phyloP scores from a whole-genome alignment of 2,329 filamentous ascomycete species.

The Exophiala oligosperma region DNA sequence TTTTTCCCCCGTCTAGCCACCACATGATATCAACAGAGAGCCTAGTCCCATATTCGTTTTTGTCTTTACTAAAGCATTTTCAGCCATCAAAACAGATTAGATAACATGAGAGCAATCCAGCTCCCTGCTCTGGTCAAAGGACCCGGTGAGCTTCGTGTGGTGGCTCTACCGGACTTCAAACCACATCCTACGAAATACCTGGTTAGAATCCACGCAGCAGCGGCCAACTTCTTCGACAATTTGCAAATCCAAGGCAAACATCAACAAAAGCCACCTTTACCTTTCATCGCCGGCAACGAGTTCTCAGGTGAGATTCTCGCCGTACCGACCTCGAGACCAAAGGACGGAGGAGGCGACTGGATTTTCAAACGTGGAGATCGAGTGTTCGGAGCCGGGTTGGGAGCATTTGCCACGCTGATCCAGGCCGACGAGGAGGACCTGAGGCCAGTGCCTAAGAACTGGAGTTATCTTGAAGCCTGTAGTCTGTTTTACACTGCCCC shows the following conservation, averaged over 20 bases:
- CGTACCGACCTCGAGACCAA: not conserved
- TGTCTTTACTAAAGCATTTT: too few relatives aligned
- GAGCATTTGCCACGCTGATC: constrained; percentile 6
- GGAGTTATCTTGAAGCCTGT: constrained; percentile 6
- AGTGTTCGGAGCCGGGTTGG: constrained; percentile 2
- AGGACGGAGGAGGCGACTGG: not conserved
- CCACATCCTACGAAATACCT: constrained; percentile 4
- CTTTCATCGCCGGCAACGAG: constrained; percentile 8
- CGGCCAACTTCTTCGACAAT: constrained; percentile 7
- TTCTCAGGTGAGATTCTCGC: constrained; percentile 7
- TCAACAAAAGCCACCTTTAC: constrained; percentile 4
- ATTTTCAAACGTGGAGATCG: constrained; percentile 1
- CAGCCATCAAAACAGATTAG: too few relatives aligned
- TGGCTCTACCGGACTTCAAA: not conserved
- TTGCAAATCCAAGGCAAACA: constrained; percentile 8
- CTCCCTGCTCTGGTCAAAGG: not conserved
- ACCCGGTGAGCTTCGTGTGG: not conserved
- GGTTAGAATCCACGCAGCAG: constrained; percentile 3
- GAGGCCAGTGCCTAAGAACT: constrained; percentile 4
- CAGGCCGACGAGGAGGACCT: not conserved
- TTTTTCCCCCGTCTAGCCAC: too few relatives aligned
- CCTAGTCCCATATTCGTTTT: too few relatives aligned
- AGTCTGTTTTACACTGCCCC: constrained; percentile 7
- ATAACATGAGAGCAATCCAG: constrained; percentile 3
- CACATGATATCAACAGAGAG: too few relatives aligned